phyloP scores from a whole-genome alignment of 257 asterid species.

The Dorcoceras hygrometricum region DNA sequence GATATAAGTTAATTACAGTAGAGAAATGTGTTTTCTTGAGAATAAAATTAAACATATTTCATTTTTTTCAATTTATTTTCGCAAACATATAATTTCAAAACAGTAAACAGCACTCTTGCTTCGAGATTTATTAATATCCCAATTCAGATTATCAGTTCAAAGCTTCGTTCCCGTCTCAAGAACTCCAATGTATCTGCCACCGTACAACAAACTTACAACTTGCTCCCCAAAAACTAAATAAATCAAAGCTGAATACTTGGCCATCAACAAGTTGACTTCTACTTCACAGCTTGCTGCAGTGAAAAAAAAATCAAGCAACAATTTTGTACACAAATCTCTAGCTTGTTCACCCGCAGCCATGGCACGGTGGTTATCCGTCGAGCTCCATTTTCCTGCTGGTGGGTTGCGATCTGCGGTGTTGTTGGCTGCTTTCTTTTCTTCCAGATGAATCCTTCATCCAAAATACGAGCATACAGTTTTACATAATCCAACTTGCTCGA shows the following conservation, averaged over 20 bases:
- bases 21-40: too few relatives aligned
- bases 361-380: neutral
- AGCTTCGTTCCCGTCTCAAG: neutral
- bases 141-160: neutral
- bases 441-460: neutral
- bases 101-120: too few relatives aligned
- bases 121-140: neutral
- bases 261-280: neutral
- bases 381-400: neutral
- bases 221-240: too few relatives aligned
- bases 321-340: neutral
- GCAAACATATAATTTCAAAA: too few relatives aligned
- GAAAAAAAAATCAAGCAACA: neutral
- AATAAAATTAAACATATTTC: too few relatives aligned
- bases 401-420: neutral
- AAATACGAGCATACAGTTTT: too few relatives aligned
- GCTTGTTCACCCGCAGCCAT: neutral
- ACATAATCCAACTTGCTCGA: neutral
- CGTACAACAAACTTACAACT: neutral
- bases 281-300: neutral
- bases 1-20: too few relatives aligned
- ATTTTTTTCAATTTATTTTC: too few relatives aligned
- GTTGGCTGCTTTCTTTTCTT: neutral
- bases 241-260: neutral
- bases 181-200: neutral